A percentile compares a stretch with the other conserved stretches of the same genome.
Evolutionary conservation across 768 basidiomycete genomes (phyloP).

Genomic region (Naganishia antarctica): DNA sequence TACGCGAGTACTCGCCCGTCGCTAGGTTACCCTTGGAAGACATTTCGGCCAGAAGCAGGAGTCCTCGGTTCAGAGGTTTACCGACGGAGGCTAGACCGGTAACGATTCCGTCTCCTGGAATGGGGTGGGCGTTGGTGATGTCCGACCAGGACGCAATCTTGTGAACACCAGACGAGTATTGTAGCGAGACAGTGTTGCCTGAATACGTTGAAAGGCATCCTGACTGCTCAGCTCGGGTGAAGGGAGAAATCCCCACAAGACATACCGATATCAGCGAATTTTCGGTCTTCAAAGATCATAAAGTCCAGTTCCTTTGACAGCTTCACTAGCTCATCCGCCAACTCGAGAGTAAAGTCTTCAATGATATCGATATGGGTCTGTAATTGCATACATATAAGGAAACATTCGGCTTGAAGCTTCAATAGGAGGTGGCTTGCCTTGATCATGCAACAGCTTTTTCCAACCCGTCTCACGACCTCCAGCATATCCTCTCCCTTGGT

Average conservation of each 20-base stretch:
- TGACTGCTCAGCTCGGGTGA: conserved; percentile 54
- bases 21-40: conserved; percentile 82
- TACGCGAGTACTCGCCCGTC: conserved; percentile 72
- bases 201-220: background rate
- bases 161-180: conserved; percentile 88
- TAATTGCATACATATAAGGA: background rate
- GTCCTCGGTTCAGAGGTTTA: conserved; percentile 72
- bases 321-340: conserved; percentile 65
- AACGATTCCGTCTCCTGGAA: conserved; percentile 92
- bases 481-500: conserved; percentile 72
- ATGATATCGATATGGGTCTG: conserved; percentile 96
- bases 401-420: background rate
- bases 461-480: conserved; percentile 78
- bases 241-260: background rate
- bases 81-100: conserved; percentile 84
- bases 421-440: conserved; percentile 58
- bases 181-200: conserved; percentile 95
- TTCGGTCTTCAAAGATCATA: conserved; percentile 94
- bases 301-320: conserved; percentile 81
- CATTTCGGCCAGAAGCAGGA: conserved; percentile 94
- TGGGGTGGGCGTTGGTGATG: conserved; percentile 91
- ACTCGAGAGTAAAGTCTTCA: conserved; percentile 73
- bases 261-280: conserved; percentile 96
- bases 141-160: conserved; percentile 94
- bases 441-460: conserved; percentile 83